Conservation (phyloP, 2,329 filamentous ascomycete species). For the Xylariaceae sp. region DNA sequence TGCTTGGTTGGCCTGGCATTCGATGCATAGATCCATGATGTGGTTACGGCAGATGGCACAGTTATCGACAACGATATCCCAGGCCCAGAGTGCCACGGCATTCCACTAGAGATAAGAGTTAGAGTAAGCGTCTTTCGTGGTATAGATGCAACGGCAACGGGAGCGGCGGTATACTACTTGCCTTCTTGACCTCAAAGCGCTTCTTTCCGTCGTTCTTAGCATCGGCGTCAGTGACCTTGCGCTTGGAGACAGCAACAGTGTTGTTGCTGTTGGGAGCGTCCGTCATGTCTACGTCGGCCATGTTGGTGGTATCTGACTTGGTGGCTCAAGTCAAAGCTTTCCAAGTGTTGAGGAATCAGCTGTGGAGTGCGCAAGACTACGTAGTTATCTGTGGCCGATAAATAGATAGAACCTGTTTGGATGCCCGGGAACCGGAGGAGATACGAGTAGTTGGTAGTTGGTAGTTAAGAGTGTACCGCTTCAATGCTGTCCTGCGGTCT, state of each 20-base stretch:
- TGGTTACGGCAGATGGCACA: slow-evolving; percentile 99
- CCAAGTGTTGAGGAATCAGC: background rate
- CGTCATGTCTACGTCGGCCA: slow-evolving; percentile 97
- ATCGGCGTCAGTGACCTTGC: slow-evolving; percentile 42
- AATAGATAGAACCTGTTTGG: slow-evolving; percentile 2
- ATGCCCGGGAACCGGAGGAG: background rate
- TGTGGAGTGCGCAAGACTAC: background rate
- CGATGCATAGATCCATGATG: slow-evolving; percentile 99
- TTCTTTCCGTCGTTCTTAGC: slow-evolving; percentile 70
- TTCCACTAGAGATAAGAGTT: slow-evolving; percentile 67
- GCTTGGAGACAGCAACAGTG: slow-evolving; percentile 48
- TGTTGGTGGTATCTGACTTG: slow-evolving; percentile 36
- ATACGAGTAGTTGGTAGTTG: background rate
- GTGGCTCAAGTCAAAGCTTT: background rate
- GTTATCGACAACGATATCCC: slow-evolving; percentile 99
- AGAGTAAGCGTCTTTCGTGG: slow-evolving; percentile 8
- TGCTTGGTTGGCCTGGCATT: slow-evolving; percentile 97
- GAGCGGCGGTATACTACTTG: slow-evolving; percentile 35
- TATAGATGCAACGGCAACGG: background rate
- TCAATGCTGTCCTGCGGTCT: background rate
- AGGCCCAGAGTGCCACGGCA: slow-evolving; percentile 95
- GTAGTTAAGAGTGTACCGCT: background rate
- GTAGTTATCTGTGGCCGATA: background rate
- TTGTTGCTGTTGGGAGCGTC: slow-evolving; percentile 62
- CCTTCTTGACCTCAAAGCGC: slow-evolving; percentile 99